Evolutionary conservation across 495 filamentous ascomycete genomes (phyloP).

Genomic region (Aspergillus funiculosus): DNA sequence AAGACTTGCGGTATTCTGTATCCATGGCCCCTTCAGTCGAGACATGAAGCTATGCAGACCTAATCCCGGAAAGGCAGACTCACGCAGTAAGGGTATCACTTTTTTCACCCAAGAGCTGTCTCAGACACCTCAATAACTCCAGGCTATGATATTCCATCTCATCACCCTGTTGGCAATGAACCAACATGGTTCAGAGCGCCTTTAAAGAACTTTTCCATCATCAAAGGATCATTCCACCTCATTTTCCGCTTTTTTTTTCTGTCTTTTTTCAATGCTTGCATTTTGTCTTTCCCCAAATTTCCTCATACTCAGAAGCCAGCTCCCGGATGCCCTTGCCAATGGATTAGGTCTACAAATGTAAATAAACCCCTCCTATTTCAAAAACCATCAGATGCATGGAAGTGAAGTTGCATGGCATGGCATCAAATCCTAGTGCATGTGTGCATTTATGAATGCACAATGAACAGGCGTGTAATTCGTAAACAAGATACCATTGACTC

Average conservation of each 20-base stretch:
- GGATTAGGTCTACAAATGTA: conserved; percentile 21
- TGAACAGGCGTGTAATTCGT: conserved; percentile 38
- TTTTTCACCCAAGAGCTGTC: conserved; percentile 47
- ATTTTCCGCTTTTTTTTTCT: conserved; percentile 6
- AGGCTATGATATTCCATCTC: conserved; percentile 37
- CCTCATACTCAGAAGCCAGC: conserved; percentile 28
- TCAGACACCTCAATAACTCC: conserved; percentile 44
- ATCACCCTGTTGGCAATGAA: conserved; percentile 31
- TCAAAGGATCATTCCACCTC: conserved; percentile 21
- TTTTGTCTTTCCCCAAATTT: conserved; percentile 19
- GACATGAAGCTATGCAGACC: conserved; percentile 39
- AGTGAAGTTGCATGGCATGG: conserved; percentile 31
- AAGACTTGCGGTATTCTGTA: conserved; percentile 28
- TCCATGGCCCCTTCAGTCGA: conserved; percentile 29
- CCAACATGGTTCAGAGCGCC: conserved; percentile 27
- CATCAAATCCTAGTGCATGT: conserved; percentile 28
- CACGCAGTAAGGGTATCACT: conserved; percentile 49
- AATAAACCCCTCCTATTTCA: conserved; percentile 22
- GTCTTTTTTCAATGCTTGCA: conserved; percentile 11
- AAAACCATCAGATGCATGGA: conserved; percentile 34
- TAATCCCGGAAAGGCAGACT: conserved; percentile 41
- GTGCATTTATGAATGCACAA: conserved; percentile 27
- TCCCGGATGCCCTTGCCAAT: conserved; percentile 23
- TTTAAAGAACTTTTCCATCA: conserved; percentile 30
- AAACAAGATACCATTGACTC: conserved; percentile 44